Evolutionary conservation across 805 yeast genomes (phyloP).

Genomic region (Lachancea quebecensis): DNA sequence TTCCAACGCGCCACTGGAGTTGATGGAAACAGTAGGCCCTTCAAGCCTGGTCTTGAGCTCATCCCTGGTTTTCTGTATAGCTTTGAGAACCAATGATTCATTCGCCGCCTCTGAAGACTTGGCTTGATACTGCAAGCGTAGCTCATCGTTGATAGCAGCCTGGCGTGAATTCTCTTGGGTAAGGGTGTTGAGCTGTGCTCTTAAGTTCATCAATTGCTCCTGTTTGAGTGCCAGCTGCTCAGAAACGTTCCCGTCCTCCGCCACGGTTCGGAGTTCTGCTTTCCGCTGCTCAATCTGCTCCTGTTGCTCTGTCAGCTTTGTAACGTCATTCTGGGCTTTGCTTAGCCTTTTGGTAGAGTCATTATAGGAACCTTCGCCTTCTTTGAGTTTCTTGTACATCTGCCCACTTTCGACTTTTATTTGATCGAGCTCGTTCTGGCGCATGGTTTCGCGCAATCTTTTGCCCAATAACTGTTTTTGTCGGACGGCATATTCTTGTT

Average conservation of each 20-base stretch:
- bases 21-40: slow-evolving; percentile 32
- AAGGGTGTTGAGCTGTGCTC: slow-evolving; percentile 35
- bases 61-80: slow-evolving; percentile 22
- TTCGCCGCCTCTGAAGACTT: slow-evolving; percentile 44
- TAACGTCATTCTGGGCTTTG: slow-evolving; percentile 16
- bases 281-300: slow-evolving; percentile 9
- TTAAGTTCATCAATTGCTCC: slow-evolving; percentile 15
- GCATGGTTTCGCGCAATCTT: slow-evolving; percentile 34
- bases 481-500: slow-evolving; percentile 19
- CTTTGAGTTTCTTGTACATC: slow-evolving; percentile 32
- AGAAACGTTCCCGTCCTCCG: slow-evolving; percentile 5
- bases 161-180: slow-evolving; percentile 44
- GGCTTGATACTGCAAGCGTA: slow-evolving; percentile 40
- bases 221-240: slow-evolving; percentile 10
- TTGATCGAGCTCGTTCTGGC: slow-evolving; percentile 37
- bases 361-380: slow-evolving; percentile 15
- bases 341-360: slow-evolving; percentile 24
- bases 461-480: slow-evolving; percentile 19
- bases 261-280: slow-evolving; percentile 8
- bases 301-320: slow-evolving; percentile 11
- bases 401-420: slow-evolving; percentile 37
- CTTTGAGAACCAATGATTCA: slow-evolving; percentile 26
- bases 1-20: slow-evolving; percentile 9
- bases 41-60: slow-evolving; percentile 26
- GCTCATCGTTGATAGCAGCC: slow-evolving; percentile 22